phyloP scores from a whole-genome alignment of 2,329 filamentous ascomycete species.

The Fusarium kyushuense region DNA sequence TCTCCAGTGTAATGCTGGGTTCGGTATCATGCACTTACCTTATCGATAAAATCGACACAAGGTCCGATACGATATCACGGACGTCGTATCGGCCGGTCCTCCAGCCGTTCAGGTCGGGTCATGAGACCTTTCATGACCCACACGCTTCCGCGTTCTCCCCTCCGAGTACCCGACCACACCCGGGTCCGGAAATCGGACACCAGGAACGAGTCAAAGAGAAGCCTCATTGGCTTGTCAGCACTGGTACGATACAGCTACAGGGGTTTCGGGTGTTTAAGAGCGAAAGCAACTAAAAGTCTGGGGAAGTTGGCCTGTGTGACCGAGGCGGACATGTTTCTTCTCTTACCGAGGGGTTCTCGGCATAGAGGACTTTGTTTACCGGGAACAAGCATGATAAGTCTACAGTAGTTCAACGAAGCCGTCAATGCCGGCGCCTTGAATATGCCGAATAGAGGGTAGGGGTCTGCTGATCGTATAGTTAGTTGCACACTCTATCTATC shows the following conservation, averaged over 20 bases:
- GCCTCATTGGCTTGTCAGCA: constrained; percentile 23
- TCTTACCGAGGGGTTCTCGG: constrained; percentile 23
- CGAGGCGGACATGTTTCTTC: constrained; percentile 20
- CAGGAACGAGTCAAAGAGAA: constrained; percentile 20
- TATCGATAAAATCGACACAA: constrained; percentile 37
- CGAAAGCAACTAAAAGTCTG: constrained; percentile 11
- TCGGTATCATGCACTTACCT: constrained; percentile 2
- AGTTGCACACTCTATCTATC: constrained; percentile 2
- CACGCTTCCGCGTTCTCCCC: constrained; percentile 44
- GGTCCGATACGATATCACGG: constrained; percentile 24
- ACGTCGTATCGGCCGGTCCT: constrained; percentile 36
- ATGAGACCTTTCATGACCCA: constrained; percentile 35
- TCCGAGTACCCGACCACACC: constrained; percentile 27
- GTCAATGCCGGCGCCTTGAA: constrained; percentile 1
- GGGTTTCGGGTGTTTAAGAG: constrained; percentile 5
- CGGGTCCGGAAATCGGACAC: constrained; percentile 41
- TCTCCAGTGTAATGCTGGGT: constrained; percentile 5
- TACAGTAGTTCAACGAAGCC: constrained; percentile 5
- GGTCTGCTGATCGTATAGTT: constrained; percentile 30
- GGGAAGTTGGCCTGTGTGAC: constrained; percentile 34
- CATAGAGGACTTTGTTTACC: constrained; percentile 5
- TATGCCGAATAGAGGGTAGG: constrained; percentile 10
- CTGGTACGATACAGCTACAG: background rate
- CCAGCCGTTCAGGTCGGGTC: constrained; percentile 29
- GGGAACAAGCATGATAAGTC: constrained; percentile 19